Evolutionary conservation across 768 basidiomycete genomes (phyloP).

Genomic region (Grammothele lineata): DNA sequence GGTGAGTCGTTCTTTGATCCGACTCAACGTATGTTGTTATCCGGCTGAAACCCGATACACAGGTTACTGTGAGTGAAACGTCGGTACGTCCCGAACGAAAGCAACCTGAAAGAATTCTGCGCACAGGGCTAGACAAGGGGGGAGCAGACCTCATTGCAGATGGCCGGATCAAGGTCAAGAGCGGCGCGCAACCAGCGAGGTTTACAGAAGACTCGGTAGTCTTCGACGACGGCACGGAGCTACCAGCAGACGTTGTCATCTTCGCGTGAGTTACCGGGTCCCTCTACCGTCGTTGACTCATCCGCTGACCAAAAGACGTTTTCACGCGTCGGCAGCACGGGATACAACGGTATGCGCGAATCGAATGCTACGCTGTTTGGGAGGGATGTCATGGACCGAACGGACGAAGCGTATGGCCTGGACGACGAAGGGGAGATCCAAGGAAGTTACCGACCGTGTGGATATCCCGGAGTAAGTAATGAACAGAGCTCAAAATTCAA

Average conservation of each 20-base stretch:
- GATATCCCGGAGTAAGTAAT: slow-evolving; percentile 40
- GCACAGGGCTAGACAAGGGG: slow-evolving; percentile 27
- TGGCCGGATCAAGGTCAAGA: slow-evolving; percentile 48
- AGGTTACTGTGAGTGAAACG: slow-evolving; percentile 8
- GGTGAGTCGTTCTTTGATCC: slow-evolving; percentile 23
- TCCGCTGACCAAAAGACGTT: no score
- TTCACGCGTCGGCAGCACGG: slow-evolving; percentile 23
- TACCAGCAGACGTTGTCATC: slow-evolving; percentile 24
- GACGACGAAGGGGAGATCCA: slow-evolving; percentile 39
- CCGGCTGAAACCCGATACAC: not conserved
- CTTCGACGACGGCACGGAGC: slow-evolving; percentile 21
- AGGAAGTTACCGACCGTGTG: slow-evolving; percentile 36
- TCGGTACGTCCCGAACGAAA: not conserved
- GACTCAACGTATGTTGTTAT: not conserved
- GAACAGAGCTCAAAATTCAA: no score
- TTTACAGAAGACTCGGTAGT: slow-evolving; percentile 25
- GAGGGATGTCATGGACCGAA: slow-evolving; percentile 29
- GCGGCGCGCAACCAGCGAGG: slow-evolving; percentile 23
- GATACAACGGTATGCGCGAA: slow-evolving; percentile 31
- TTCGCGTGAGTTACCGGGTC: slow-evolving; percentile 27
- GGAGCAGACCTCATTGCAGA: slow-evolving; percentile 40
- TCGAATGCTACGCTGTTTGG: slow-evolving; percentile 32
- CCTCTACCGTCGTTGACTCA: not conserved
- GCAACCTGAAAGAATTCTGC: not conserved
- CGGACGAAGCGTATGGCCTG: slow-evolving; percentile 33